A percentile compares a stretch with the other conserved stretches of the same genome.
phyloP scores from a whole-genome alignment of 2,329 filamentous ascomycete genomes.

The Botryotinia narcissicola region DNA sequence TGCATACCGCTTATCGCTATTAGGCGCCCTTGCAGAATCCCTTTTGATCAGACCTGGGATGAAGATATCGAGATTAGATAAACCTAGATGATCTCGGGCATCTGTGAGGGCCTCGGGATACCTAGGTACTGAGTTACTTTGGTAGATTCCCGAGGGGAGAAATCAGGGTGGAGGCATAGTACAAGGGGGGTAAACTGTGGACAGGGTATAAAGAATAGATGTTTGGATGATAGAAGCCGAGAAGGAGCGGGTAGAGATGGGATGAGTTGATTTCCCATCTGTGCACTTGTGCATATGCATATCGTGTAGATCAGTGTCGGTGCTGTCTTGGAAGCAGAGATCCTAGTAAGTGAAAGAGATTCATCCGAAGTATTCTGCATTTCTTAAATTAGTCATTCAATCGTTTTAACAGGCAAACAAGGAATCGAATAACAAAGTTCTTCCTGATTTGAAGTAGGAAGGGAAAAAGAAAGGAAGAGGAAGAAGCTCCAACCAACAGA shows the following conservation, averaged over 20 bases:
- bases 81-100: not conserved
- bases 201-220: conserved; percentile 2
- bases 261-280: conserved; percentile 7
- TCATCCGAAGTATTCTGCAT: not conserved
- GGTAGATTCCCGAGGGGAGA: not conserved
- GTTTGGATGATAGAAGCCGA: not conserved
- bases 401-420: not conserved
- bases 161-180: not conserved
- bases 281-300: conserved; percentile 5
- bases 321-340: not conserved
- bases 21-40: conserved; percentile 3
- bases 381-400: not conserved
- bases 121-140: not conserved
- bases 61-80: conserved; percentile 7
- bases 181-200: not conserved
- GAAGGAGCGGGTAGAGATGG: not conserved
- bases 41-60: not conserved
- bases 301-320: not conserved
- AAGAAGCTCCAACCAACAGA: not conserved
- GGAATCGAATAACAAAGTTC: not conserved
- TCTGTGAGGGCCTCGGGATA: not conserved
- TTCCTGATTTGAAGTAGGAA: not conserved
- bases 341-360: not conserved
- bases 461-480: not conserved
- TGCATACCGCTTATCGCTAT: not conserved